phyloP scores from a whole-genome alignment of 1,139 yeast species.

The Dujonia santamariae region DNA sequence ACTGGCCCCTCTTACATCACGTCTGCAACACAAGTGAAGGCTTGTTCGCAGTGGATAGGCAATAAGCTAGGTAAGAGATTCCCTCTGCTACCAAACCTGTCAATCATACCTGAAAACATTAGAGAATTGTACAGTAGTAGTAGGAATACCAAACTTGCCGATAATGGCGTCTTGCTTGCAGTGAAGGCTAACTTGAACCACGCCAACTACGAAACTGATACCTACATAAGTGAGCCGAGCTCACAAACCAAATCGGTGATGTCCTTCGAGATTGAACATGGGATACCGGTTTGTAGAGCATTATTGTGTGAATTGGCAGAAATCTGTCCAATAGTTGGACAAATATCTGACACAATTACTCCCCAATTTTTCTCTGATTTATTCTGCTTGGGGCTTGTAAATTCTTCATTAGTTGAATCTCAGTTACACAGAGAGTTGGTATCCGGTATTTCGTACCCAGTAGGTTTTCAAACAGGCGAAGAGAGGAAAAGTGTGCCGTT shows the following conservation, averaged over 20 bases:
- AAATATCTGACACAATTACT: slow-evolving; percentile 40
- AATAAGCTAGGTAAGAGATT: slow-evolving; percentile 17
- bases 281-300: slow-evolving; percentile 39
- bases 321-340: slow-evolving; percentile 38
- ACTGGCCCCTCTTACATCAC: slow-evolving; percentile 37
- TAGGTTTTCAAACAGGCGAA: slow-evolving; percentile 32
- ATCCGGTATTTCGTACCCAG: slow-evolving; percentile 44
- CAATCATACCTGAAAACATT: slow-evolving; percentile 13
- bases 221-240: slow-evolving; percentile 3
- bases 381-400: slow-evolving; percentile 36
- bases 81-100: slow-evolving; percentile 7
- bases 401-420: slow-evolving; percentile 36
- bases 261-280: slow-evolving; percentile 36
- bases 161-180: slow-evolving; percentile 17
- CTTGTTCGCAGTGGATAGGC: slow-evolving; percentile 44
- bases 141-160: slow-evolving; percentile 4
- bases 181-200: slow-evolving; percentile 33
- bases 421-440: slow-evolving; percentile 46
- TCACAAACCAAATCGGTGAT: slow-evolving; percentile 14
- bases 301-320: slow-evolving; percentile 32
- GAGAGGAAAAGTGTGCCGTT: slow-evolving; percentile 19
- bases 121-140: slow-evolving; percentile 11
- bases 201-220: slow-evolving; percentile 17
- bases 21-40: slow-evolving; percentile 28
- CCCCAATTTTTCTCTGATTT: slow-evolving; percentile 48